These are phyloP conservation scores for Phytophthora litchii DNA, from an alignment of 352 stramenopile species.

Conservation along the genomic window DNA sequence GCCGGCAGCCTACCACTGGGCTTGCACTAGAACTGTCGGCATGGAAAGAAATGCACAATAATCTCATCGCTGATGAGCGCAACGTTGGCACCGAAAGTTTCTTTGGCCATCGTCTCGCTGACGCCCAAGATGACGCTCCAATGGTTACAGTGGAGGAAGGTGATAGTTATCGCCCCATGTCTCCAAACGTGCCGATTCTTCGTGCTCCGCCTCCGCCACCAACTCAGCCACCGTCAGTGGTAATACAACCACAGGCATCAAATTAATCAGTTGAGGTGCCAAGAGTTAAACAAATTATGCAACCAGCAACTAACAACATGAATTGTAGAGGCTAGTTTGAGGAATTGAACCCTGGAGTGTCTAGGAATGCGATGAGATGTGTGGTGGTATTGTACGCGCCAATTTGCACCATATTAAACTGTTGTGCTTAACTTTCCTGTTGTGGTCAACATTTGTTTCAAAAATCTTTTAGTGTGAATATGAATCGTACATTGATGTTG, in stretches of 20 bases:
- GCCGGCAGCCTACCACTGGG: conserved; percentile 28
- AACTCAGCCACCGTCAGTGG: conserved; percentile 1
- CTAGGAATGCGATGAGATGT: too few relatives aligned
- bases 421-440: too few relatives aligned
- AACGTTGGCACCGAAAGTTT: conserved; percentile 40
- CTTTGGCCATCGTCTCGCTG: conserved; percentile 17
- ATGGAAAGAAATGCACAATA: conserved; percentile 63
- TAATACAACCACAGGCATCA: background rate
- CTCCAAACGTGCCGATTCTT: conserved; percentile 37
- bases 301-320: too few relatives aligned
- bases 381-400: too few relatives aligned
- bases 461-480: too few relatives aligned
- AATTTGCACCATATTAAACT: too few relatives aligned
- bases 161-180: conserved; percentile 49
- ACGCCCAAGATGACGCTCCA: conserved; percentile 21
- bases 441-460: too few relatives aligned
- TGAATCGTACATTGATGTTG: too few relatives aligned
- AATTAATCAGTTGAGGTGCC: background rate
- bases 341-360: too few relatives aligned
- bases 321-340: too few relatives aligned
- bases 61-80: conserved; percentile 53
- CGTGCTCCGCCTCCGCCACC: conserved; percentile 23
- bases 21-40: conserved; percentile 49
- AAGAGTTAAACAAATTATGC: background rate
- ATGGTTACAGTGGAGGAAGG: conserved; percentile 44